A percentile compares a stretch with the other conserved stretches of the same genome.
Conservation (phyloP, 768 basidiomycete genomes). For the Pulveroboletus sp. region DNA sequence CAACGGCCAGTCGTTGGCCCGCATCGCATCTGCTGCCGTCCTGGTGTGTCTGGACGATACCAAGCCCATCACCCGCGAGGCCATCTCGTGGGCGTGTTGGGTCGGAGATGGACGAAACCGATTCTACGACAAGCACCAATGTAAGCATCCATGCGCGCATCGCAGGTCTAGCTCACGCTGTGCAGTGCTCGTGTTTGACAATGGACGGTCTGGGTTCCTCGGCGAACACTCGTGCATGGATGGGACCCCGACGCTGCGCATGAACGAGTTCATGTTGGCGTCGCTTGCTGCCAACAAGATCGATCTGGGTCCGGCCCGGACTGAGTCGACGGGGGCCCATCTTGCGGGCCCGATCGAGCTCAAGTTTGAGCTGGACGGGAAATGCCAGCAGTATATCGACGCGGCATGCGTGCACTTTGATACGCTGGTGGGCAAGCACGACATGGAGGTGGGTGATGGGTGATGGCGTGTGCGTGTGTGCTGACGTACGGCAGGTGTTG, state of each 20-base stretch:
- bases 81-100: slow-evolving; percentile 82
- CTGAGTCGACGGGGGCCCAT: slow-evolving; percentile 30
- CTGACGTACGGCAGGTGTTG: slow-evolving; percentile 49
- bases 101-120: slow-evolving; percentile 87
- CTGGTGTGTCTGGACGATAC: slow-evolving; percentile 84
- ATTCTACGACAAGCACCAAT: slow-evolving; percentile 96
- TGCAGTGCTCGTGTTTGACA: slow-evolving; percentile 89
- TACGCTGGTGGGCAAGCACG: slow-evolving; percentile 71
- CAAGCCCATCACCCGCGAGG: slow-evolving; percentile 76
- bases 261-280: slow-evolving; percentile 92
- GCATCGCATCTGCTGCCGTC: slow-evolving; percentile 89
- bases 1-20: slow-evolving; percentile 68
- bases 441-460: slow-evolving; percentile 58
- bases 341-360: slow-evolving; percentile 67
- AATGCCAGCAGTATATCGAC: slow-evolving; percentile 50
- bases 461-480: neutral
- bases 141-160: slow-evolving; percentile 41
- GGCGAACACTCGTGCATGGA: slow-evolving; percentile 90
- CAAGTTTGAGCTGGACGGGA: slow-evolving; percentile 60
- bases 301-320: slow-evolving; percentile 61
- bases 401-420: slow-evolving; percentile 69
- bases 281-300: slow-evolving; percentile 70
- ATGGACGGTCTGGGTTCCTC: slow-evolving; percentile 91
- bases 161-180: slow-evolving; percentile 1
- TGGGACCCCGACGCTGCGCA: slow-evolving; percentile 89